phyloP scores from a whole-genome alignment of 768 basidiomycete species.

The Lactarius akahatsu region DNA sequence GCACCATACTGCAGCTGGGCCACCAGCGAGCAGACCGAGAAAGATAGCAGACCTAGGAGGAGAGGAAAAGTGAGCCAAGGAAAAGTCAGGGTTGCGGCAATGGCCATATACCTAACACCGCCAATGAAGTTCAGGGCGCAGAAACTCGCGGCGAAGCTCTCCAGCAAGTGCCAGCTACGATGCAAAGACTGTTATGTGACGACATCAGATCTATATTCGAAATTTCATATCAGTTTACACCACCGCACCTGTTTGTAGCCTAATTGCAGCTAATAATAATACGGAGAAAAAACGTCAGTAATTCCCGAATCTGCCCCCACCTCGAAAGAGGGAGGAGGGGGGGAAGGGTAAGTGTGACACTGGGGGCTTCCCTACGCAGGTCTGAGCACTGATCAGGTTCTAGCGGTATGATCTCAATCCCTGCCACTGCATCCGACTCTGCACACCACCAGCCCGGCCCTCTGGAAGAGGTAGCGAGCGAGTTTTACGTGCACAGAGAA shows the following conservation, averaged over 20 bases:
- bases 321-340: conserved; percentile 40
- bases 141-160: conserved; percentile 87
- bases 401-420: conserved; percentile 97
- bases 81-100: conserved; percentile 3
- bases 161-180: conserved; percentile 78
- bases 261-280: conserved; percentile 53
- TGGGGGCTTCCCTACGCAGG: conserved; percentile 98
- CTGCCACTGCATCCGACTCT: conserved; percentile 39
- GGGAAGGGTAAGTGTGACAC: conserved; percentile 52
- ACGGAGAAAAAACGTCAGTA: conserved; percentile 49
- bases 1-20: conserved; percentile 84
- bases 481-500: conserved; percentile 32
- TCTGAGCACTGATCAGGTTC: conserved; percentile 98
- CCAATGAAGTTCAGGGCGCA: conserved; percentile 91
- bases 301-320: conserved; percentile 39
- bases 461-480: conserved; percentile 21
- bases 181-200: conserved; percentile 65
- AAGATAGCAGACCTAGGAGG: conserved; percentile 66
- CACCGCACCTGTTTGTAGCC: conserved; percentile 75
- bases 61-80: conserved; percentile 19
- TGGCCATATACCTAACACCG: conserved; percentile 54
- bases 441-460: conserved; percentile 32
- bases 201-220: background rate
- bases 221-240: background rate
- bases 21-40: conserved; percentile 79